Evolutionary conservation across 2,329 filamentous ascomycete species (phyloP).

Genomic region (Neonectria ditissima): DNA sequence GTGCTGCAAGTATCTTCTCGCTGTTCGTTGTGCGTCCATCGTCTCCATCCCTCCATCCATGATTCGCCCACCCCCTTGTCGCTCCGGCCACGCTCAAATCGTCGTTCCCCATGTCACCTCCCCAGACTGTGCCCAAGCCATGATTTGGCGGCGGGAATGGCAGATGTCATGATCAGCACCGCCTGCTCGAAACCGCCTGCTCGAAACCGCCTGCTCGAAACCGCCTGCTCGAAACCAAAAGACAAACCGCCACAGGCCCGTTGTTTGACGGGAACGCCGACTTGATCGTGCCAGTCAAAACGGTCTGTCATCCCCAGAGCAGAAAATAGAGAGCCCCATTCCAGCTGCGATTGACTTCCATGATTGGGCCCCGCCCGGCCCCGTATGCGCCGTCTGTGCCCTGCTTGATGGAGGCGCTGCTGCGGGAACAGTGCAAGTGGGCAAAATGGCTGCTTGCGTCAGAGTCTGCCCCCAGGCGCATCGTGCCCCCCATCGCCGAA

Average conservation of each 20-base stretch:
- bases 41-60: slow-evolving; percentile 18
- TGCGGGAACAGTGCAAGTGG: slow-evolving; percentile 24
- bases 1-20: slow-evolving; percentile 35
- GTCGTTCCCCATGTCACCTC: slow-evolving; percentile 23
- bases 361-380: slow-evolving; percentile 34
- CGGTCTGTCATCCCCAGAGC: slow-evolving; percentile 1
- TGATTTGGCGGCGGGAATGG: slow-evolving; percentile 1
- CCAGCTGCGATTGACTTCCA: slow-evolving; percentile 29
- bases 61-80: slow-evolving; percentile 25
- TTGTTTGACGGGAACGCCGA: not conserved
- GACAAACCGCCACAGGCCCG: not conserved
- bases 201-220: not conserved
- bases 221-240: not conserved
- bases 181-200: not conserved
- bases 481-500: slow-evolving; percentile 39
- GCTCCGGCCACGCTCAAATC: slow-evolving; percentile 15
- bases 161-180: slow-evolving; percentile 6
- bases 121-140: slow-evolving; percentile 22
- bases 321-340: slow-evolving; percentile 35
- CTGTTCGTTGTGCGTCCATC: slow-evolving; percentile 15
- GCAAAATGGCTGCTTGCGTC: slow-evolving; percentile 38
- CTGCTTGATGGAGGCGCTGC: slow-evolving; percentile 14
- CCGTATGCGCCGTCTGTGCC: slow-evolving; percentile 10
- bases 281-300: slow-evolving; percentile 6
- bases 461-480: slow-evolving; percentile 31